Base-by-base conservation (phyloP, 164 flowering plant species). In the Stephania japonica region DNA sequence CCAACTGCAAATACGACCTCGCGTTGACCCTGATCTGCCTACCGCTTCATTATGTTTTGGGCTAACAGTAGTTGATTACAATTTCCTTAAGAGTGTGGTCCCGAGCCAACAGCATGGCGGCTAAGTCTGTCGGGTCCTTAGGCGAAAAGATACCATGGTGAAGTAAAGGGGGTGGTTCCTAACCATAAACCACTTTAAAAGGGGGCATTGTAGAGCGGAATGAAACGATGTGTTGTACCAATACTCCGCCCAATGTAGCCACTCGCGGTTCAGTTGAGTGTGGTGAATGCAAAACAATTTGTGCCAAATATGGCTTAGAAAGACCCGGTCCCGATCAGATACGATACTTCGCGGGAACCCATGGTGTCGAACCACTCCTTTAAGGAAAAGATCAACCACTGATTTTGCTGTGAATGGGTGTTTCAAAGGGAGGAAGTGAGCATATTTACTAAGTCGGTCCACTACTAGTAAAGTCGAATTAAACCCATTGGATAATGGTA, bases 171-270 rank as follows among this genome's bases (percentile, higher is more conserved):
- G n/a, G n/a, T n/a, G n/a, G n/a, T n/a, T n/a, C n/a, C n/a, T n/a
- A n/a, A n/a, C n/a, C n/a, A n/a, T n/a, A n/a, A n/a, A n/a, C n/a
- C n/a, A n/a, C n/a, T n/a, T n/a, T n/a, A n/a, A n/a, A n/a, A n/a
- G n/a, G n/a, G n/a, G n/a, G n/a, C n/a, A n/a, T n/a, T n/a, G n/a
- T n/a, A n/a, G n/a, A n/a, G n/a, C n/a, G n/a, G 64, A 53, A 19
- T 32, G 42, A 16, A 25, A 10, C 3, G 41, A 0, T 0, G 64
- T 53, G 6, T 53, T 50, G 16, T 70, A 50, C 2, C 42, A 9
- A n/a, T 18, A 70, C 18, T 70, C 72, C 0, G 72, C 72, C 72
- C 72, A 70, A 5, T 42, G 10, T 5, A 70, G 23, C 64, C 72
- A 70, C 1, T 25, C 41, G 26, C 32, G 32, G 14, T 32, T 7